Evolutionary conservation across 208 protist species (phyloP).

Genomic region (Wallacemonas collosoma): DNA sequence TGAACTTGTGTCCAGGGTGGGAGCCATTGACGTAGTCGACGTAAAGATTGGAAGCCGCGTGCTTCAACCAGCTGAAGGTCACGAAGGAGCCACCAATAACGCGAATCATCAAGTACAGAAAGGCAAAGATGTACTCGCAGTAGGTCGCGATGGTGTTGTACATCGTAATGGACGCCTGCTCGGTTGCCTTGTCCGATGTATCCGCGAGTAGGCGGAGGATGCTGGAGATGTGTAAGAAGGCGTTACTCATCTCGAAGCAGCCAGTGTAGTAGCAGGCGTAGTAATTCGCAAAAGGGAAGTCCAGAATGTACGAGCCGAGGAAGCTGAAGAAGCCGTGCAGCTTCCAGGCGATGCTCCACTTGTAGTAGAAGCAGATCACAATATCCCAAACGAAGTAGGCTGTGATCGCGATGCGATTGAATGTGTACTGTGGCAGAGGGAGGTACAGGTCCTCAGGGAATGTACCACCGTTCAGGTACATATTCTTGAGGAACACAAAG

Average conservation of each 20-base stretch:
- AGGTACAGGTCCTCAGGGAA: constrained; percentile 51
- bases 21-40: constrained; percentile 26
- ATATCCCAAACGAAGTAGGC: constrained; percentile 87
- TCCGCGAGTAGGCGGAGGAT: constrained; percentile 46
- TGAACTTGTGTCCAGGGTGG: constrained; percentile 29
- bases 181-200: constrained; percentile 19
- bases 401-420: constrained; percentile 65
- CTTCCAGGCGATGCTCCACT: constrained; percentile 74
- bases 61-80: constrained; percentile 45
- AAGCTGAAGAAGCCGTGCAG: constrained; percentile 75
- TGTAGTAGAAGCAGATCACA: constrained; percentile 71
- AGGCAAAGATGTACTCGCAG: constrained; percentile 63
- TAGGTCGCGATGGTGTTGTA: constrained; percentile 24
- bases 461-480: constrained; percentile 29
- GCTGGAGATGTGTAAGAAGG: constrained; percentile 61
- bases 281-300: constrained; percentile 77
- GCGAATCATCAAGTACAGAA: constrained; percentile 69
- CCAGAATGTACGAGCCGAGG: constrained; percentile 63
- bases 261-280: constrained; percentile 83
- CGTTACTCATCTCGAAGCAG: constrained; percentile 84
- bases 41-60: constrained; percentile 26
- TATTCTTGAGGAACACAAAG: constrained; percentile 55
- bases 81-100: constrained; percentile 68
- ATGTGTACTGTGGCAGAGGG: constrained; percentile 59
- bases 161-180: constrained; percentile 24